A percentile compares a stretch with the other conserved stretches of the same genome.
Evolutionary conservation across 106 monocot genomes (phyloP).

Genomic region (Acorus gramineus): DNA sequence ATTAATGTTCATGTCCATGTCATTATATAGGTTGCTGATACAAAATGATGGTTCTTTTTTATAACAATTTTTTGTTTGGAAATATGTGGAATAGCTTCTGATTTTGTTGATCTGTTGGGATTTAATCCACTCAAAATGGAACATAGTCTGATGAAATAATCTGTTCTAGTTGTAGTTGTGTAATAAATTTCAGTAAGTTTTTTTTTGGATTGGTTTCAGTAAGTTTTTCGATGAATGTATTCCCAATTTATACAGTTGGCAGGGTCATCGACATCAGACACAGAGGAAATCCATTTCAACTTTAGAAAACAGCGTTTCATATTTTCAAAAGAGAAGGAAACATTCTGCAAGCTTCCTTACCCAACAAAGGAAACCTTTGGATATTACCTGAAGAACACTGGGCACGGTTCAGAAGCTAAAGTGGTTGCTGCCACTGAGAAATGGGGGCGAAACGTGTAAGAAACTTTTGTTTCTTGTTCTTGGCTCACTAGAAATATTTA

Average conservation of each 20-base stretch:
- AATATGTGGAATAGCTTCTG: too few relatives aligned
- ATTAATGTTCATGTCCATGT: too few relatives aligned
- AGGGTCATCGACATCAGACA: constrained; percentile 40
- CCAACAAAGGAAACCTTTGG: constrained; percentile 92
- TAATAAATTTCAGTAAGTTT: background rate
- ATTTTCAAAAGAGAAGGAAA: constrained; percentile 52
- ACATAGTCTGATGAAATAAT: too few relatives aligned
- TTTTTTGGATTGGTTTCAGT: too few relatives aligned
- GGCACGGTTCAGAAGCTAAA: constrained; percentile 95
- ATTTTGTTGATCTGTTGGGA: too few relatives aligned
- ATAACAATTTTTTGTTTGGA: too few relatives aligned
- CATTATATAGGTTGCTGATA: too few relatives aligned
- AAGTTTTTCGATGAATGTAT: background rate
- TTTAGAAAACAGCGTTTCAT: constrained; percentile 93
- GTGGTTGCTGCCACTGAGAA: constrained; percentile 61
- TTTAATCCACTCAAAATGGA: too few relatives aligned
- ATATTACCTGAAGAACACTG: constrained; percentile 73
- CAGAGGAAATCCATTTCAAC: constrained; percentile 93
- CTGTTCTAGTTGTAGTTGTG: too few relatives aligned
- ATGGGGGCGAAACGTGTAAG: constrained; percentile 98
- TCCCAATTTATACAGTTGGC: constrained; percentile 25
- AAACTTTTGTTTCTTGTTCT: background rate
- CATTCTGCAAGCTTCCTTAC: constrained; percentile 77
- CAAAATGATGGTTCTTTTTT: too few relatives aligned
- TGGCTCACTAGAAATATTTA: too few relatives aligned